Base-by-base conservation (phyloP, 1,284 basidiomycete species). In the Naganishia cerealis region DNA sequence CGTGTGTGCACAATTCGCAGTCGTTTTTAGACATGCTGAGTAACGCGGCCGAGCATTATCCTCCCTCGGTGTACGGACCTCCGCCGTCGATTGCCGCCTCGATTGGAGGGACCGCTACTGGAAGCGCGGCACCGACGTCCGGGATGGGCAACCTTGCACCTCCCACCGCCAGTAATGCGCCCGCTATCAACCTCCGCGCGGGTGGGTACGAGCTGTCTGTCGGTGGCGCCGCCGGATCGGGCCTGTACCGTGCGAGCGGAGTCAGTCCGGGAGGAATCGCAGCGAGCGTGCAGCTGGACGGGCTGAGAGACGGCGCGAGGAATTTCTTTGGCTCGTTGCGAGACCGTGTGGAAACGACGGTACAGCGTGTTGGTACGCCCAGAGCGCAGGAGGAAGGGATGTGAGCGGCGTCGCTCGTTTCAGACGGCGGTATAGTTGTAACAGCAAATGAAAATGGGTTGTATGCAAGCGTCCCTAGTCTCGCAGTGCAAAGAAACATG, bases 161-260 rank as follows among this genome's bases (percentile, higher is more conserved):
- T n/a, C 78, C 57, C 8, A 54, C 69, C 15, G 57, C 67, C 26
- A 59, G n/a, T n/a, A n/a, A 57, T 7, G 73, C 58, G 5, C 73
- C 76, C 3, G 75, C 73, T 16, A 76, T 96, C 71, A 94, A 92
- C 75, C 83, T 97, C 39, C 92, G 93, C 73, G 85, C 96, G 36
- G 94, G 92, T 8, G 90, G 90, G 0, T 90, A 96, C 69, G 93
- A 92, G 75, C 87, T 97, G 55, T 92, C 88, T 72, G 85, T 96
- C 5, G 93, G 92, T n/a, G 92, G 92, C 3, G 81, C 88, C 12
- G 86, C 85, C 39, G 89, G 88, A 10, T 87, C 89, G 0, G 92
- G 92, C 0, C 86, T 95, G 38, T 95, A 92, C 79, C 83, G 92
- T 72, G 86, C 89, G 2, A 74, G 74, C 48, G 87, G 90, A 72